Percentiles rank a stretch among this genome's conserved stretches.
Evolutionary conservation across 495 filamentous ascomycete genomes (phyloP).

Genomic region (Podospora fimiseda): DNA sequence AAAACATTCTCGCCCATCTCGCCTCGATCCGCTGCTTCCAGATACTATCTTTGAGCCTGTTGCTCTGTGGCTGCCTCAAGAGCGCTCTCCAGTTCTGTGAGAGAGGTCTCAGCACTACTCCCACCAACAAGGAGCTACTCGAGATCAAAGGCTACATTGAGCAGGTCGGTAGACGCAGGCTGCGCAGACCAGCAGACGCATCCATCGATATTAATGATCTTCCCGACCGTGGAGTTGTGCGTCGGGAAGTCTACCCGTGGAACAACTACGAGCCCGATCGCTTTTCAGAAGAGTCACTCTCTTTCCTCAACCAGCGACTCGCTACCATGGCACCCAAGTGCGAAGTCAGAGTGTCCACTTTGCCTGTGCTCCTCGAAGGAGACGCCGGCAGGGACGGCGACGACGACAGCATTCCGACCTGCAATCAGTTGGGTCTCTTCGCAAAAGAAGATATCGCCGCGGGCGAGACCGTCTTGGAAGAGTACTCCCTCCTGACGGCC

Average conservation of each 20-base stretch:
- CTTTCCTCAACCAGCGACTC: constrained; percentile 60
- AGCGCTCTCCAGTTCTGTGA: constrained; percentile 62
- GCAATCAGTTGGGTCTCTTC: constrained; percentile 80
- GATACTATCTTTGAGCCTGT: constrained; percentile 53
- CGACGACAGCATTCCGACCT: constrained; percentile 46
- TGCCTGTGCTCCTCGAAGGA: constrained; percentile 60
- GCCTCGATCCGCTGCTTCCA: constrained; percentile 49
- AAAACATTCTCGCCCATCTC: constrained; percentile 30
- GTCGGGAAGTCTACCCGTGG: constrained; percentile 91
- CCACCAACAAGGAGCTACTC: constrained; percentile 41
- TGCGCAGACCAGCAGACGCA: constrained; percentile 32
- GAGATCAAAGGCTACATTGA: constrained; percentile 43
- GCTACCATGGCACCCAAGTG: constrained; percentile 59
- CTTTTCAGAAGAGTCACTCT: constrained; percentile 60
- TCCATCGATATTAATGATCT: constrained; percentile 47
- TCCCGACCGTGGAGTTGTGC: constrained; percentile 68
- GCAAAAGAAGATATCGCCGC: constrained; percentile 73
- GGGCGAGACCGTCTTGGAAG: constrained; percentile 69
- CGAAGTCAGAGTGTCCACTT: constrained; percentile 61
- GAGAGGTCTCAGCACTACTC: constrained; percentile 40
- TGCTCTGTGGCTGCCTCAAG: constrained; percentile 62
- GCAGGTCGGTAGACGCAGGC: constrained; percentile 38
- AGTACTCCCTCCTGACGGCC: constrained; percentile 74
- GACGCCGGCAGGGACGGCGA: constrained; percentile 35
- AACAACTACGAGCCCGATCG: constrained; percentile 84